Conservation (phyloP, 2,329 filamentous ascomycete species). For the Rhynchosporium agropyri region DNA sequence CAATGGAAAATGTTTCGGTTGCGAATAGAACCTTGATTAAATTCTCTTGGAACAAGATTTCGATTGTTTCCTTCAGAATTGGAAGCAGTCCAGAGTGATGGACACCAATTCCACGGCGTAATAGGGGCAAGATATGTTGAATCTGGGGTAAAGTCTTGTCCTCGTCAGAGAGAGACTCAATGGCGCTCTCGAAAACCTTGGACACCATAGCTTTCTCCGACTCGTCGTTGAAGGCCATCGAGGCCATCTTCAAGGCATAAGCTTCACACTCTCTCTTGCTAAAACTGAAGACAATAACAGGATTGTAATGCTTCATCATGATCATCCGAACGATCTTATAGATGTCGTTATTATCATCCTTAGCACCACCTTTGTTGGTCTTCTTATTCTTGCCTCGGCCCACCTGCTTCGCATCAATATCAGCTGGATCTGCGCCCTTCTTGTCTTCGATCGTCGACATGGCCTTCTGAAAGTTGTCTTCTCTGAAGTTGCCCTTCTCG, state of each 20-base stretch:
- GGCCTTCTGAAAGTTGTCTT: slow-evolving; percentile 96
- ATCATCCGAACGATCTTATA: slow-evolving; percentile 99
- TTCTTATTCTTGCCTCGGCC: slow-evolving; percentile 92
- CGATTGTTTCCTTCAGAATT: slow-evolving; percentile 97
- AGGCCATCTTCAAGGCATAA: slow-evolving; percentile 83
- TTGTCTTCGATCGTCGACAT: slow-evolving; percentile 89
- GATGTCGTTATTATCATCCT: slow-evolving; percentile 75
- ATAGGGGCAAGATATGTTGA: slow-evolving; percentile 80
- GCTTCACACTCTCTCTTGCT: slow-evolving; percentile 96
- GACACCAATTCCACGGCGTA: slow-evolving; percentile 91
- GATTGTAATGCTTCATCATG: slow-evolving; percentile 95
- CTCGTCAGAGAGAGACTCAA: slow-evolving; percentile 89
- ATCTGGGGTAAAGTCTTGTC: slow-evolving; percentile 91
- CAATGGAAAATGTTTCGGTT: slow-evolving; percentile 98
- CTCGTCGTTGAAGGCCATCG: slow-evolving; percentile 92
- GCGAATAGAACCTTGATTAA: slow-evolving; percentile 97
- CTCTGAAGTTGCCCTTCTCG: slow-evolving; percentile 93
- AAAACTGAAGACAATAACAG: slow-evolving; percentile 99
- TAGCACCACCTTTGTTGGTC: slow-evolving; percentile 81
- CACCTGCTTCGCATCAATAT: slow-evolving; percentile 77
- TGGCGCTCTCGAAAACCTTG: slow-evolving; percentile 91
- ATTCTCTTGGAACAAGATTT: slow-evolving; percentile 97
- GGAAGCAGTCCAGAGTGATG: slow-evolving; percentile 95
- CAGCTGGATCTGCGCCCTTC: slow-evolving; percentile 80
- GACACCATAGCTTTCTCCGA: slow-evolving; percentile 93